Evolutionary conservation across 352 stramenopile species (phyloP).

Genomic region (Phytophthora pinifolia): DNA sequence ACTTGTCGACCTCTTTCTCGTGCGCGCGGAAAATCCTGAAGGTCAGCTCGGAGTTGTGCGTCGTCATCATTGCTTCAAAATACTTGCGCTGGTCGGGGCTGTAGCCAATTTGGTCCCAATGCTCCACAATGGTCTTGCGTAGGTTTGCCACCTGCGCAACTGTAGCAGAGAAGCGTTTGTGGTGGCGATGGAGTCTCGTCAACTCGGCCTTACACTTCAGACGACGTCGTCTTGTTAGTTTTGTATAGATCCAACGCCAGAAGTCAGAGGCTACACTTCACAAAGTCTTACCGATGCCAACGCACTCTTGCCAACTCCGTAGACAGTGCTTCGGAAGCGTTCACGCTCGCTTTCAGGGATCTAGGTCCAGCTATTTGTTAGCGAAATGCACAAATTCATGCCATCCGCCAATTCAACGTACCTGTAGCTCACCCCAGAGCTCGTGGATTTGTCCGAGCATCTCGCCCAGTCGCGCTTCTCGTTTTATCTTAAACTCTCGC

Average conservation of each 20-base stretch:
- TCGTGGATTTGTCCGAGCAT: constrained; percentile 35
- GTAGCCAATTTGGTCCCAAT: constrained; percentile 31
- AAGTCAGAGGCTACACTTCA: neutral
- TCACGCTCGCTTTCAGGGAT: constrained; percentile 31
- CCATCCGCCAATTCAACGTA: neutral
- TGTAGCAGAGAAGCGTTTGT: constrained; percentile 28
- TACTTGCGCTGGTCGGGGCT: constrained; percentile 20
- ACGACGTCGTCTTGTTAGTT: neutral
- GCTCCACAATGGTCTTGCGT: constrained; percentile 22
- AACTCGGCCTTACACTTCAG: constrained; percentile 31
- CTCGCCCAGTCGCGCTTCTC: constrained; percentile 25
- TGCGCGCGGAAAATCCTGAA: constrained; percentile 32
- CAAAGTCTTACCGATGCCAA: constrained; percentile 26
- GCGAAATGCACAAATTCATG: neutral
- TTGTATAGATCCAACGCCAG: neutral
- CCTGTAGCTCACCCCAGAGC: constrained; percentile 37
- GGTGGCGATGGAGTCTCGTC: constrained; percentile 26
- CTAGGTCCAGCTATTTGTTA: constrained; percentile 9
- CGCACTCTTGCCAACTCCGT: constrained; percentile 27
- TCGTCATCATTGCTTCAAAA: constrained; percentile 31
- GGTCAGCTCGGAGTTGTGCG: constrained; percentile 21
- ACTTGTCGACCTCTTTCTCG: constrained; percentile 30
- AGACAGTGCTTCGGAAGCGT: constrained; percentile 26
- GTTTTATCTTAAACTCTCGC: constrained; percentile 29
- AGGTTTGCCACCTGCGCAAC: constrained; percentile 23